Evolutionary conservation across 768 basidiomycete genomes (phyloP), one percentile per base, ranked within the genome.

Genomic region (Kondoa malvinella): DNA sequence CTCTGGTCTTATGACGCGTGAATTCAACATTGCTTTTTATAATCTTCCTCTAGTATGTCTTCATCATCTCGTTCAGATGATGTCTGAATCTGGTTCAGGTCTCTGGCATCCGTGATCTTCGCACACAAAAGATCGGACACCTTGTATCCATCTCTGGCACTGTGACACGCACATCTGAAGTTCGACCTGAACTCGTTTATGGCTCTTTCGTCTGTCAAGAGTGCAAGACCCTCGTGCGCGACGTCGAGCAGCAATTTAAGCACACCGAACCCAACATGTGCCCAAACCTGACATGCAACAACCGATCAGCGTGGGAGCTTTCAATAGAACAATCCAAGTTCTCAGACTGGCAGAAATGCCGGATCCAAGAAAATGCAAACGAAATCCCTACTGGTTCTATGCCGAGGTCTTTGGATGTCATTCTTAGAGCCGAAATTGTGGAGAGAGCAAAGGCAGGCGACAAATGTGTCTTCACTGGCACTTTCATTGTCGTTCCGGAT

Each of bases 361-460:
- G 95, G 57, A 96, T 99, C 58, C 95, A 99, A 75, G 95, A 99
- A 80, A 97, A 96, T 74, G 87, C 94, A 12, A 95, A 92, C 30
- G 95, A 97, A 78, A 97, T 99, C 67, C 95, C 95, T 0, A 97
- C 94, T 0, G 95, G 95, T 1, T 89, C 87, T 1, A 99, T 97
- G 95, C 95, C 95, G 31, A 86, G 94, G 33, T 94, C 91, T 30
- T 80, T 97, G 67, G 94, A 97, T 76, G 94, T 97, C 57, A 89
- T 97, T 71, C 83, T 97, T 4, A 87, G 95, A 31, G 86, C 87
- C 2, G 95, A 97, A 75, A 83, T 97, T 72, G 95, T 99, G 40
- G 95, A 99, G 77, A 85, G 90, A n/a, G 94, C 94, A 15, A 99
- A 99, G 76, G 95, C 95, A 1, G 95, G 95, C 73, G 95, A 99